Evolutionary conservation across 768 basidiomycete species (phyloP), one percentile per base, ranked within the genome.

Genomic region (Pleurotus pulmonarius): DNA sequence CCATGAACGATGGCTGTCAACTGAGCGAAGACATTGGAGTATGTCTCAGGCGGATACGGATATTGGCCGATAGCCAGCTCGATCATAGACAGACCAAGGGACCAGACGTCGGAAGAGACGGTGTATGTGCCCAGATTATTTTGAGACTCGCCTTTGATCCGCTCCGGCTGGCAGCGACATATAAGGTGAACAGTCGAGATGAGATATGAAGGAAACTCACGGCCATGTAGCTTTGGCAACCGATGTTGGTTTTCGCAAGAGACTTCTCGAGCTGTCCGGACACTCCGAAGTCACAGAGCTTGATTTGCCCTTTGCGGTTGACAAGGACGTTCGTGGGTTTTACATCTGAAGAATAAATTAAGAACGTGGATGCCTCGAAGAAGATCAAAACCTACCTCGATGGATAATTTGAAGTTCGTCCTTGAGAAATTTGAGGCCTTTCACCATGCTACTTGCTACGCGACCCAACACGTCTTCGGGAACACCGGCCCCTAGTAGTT

Each of bases 161-260:
- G 87, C 67, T 99, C 96, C 39, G 96, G 97, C 91, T 94, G 64
- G 29, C 12, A 38, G 49, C 48, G 41, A 9, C 51, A 55, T 26
- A 15, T 25, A 56, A 26, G 29, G 15, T 51, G 20, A 40, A 20
- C 56, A 45, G 5, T 40, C 41, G 29, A 61, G 47, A 16, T 12
- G 34, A 46, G 40, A 39, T 44, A 45, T 9, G 43, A 55, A 11
- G 20, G 20, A 22, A 43, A 80, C 88, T 69, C 70, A 94, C 94
- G 47, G 96, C 96, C 94, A 99, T 98, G 71, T 99, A 99, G 59
- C 86, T 89, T 70, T 99, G 97, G 68, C 97, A 99, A 5, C 97
- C 97, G 39, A 99, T 98, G 65, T 98, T 98, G 5, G 97, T 99
- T 73, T 95, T 96, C 15, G 97, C 97, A 18, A 99, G 78, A 56